Conservation (phyloP, 495 filamentous ascomycete species). For the Talaromyces borbonicus region DNA sequence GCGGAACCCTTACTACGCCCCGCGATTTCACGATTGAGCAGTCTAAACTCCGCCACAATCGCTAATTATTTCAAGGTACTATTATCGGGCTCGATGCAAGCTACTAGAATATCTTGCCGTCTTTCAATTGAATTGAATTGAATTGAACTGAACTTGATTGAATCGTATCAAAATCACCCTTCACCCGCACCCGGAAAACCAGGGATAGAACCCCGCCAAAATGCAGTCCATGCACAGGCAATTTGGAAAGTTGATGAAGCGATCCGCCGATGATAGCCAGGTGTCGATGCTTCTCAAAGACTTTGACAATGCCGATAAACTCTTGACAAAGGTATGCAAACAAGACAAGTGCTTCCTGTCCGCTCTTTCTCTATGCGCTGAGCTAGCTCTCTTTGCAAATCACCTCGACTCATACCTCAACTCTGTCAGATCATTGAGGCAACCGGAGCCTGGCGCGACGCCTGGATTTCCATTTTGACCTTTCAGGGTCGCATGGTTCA, state of each 20-base stretch:
- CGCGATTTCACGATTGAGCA: no score
- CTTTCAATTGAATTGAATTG: no score
- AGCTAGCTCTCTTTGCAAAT: neutral
- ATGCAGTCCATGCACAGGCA: conserved; percentile 78
- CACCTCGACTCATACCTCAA: conserved; percentile 2
- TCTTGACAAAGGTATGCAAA: conserved; percentile 63
- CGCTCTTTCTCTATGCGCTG: no score
- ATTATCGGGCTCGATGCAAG: no score
- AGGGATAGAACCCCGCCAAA: conserved; percentile 16
- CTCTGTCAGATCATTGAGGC: conserved; percentile 64
- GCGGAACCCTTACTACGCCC: no score
- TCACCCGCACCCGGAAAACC: neutral
- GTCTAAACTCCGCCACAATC: no score
- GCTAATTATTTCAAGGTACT: no score
- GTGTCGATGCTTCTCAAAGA: conserved; percentile 69
- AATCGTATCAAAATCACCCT: neutral
- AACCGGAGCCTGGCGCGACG: conserved; percentile 72
- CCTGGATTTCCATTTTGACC: conserved; percentile 67
- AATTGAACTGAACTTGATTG: neutral
- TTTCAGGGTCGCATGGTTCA: conserved; percentile 60
- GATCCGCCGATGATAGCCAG: conserved; percentile 67
- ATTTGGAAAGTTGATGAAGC: conserved; percentile 61
- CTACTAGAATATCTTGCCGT: no score
- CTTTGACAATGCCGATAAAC: conserved; percentile 74
- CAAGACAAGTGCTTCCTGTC: no score